Conservation (phyloP, 2,329 filamentous ascomycete species). For the Apiospora kogelbergensis region DNA sequence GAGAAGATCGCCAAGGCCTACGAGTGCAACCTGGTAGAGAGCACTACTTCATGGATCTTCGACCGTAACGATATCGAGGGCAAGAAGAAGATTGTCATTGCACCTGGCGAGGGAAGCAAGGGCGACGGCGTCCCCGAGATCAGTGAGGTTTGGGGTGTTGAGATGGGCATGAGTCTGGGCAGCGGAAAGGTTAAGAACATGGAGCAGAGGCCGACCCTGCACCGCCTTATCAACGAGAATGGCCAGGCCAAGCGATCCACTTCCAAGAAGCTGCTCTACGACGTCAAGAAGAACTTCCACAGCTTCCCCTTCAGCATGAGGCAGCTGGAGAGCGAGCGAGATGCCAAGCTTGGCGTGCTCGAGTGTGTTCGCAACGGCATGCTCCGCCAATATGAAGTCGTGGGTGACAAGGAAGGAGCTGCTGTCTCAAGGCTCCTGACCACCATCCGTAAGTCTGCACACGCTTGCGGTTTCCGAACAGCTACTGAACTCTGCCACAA, state of each 20-base stretch:
- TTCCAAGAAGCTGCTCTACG: constrained; percentile 87
- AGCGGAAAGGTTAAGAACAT: constrained; percentile 93
- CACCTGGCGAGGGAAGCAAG: constrained; percentile 82
- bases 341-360: constrained; percentile 92
- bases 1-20: constrained; percentile 92
- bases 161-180: constrained; percentile 88
- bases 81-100: constrained; percentile 94
- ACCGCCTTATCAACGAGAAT: constrained; percentile 88
- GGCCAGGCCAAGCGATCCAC: constrained; percentile 93
- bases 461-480: constrained; percentile 17
- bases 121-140: constrained; percentile 87
- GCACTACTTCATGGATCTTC: constrained; percentile 96
- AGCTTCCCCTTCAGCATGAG: constrained; percentile 97
- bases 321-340: constrained; percentile 94
- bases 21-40: constrained; percentile 91
- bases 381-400: constrained; percentile 92
- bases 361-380: constrained; percentile 94
- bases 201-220: constrained; percentile 83
- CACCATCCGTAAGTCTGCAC: constrained; percentile 75
- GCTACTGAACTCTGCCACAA: constrained; percentile 37
- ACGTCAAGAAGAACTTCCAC: constrained; percentile 96
- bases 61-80: constrained; percentile 97
- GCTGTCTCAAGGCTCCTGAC: constrained; percentile 85
- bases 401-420: constrained; percentile 87
- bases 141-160: constrained; percentile 95